Base-by-base conservation (phyloP, 2,329 filamentous ascomycete species). In the Reticulascus tulasneorum region DNA sequence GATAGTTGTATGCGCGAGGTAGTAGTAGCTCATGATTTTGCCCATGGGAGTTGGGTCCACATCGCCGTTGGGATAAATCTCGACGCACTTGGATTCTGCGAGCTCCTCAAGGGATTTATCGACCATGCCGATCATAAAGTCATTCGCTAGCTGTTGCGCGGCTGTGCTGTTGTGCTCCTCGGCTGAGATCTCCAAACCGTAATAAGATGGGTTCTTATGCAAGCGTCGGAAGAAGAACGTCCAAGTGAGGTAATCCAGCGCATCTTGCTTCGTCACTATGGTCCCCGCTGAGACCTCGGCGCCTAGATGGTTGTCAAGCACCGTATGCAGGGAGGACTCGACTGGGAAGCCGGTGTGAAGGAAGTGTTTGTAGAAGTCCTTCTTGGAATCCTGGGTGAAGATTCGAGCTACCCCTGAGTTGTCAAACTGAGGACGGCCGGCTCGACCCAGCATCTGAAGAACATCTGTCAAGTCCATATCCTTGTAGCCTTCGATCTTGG, bases 21-120 rank as follows among this genome's bases (percentile, higher is more conserved):
- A 98, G 72, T 98, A 98, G 71, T 97, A 98, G 59, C 86, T 94
- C 88, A 97, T 96, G 55, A 98, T 97, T 67, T 95, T 96, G 52
- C 93, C 93, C 7, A 97, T 75, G 0, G 91, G 83, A 0, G 93
- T 97, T 1, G 91, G 71, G 49, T 95, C 86, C 19, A 98, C 82
- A 49, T 95, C 85, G 27, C 91, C 91, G 47, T 93, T 95, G 28
- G 84, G 82, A 52, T 87, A 84, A 4, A 94, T 73, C 13, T 82
- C 74, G 12, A 95, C 79, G 64, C 93, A 98, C 35, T 82, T 83
- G 3, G 90, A 97, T 44, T 85, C 75, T 1, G 83, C 84, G 5
- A 98, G 76, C 54, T 94, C 89, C 17, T 69, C 69, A 8, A 98
- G 75, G 0, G 91, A 94, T 40, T 82, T 84, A 54, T 91, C 86